phyloP scores from a whole-genome alignment of 805 yeast genomes.

The Ogataea ganodermae region DNA sequence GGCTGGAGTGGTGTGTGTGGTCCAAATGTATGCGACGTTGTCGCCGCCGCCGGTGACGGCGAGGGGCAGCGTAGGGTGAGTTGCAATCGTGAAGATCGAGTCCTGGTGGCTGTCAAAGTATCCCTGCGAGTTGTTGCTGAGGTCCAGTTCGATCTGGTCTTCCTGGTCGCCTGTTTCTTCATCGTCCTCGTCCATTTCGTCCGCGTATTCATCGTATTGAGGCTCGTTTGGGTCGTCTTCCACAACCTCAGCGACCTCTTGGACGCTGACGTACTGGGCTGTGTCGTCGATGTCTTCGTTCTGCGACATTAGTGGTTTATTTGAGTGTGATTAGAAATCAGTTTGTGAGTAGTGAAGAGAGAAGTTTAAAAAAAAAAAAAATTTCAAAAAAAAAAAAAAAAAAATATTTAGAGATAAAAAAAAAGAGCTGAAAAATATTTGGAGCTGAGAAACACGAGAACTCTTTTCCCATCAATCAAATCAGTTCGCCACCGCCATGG shows the following conservation, averaged over 20 bases:
- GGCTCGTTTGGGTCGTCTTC: conserved; percentile 34
- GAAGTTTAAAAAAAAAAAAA: background rate
- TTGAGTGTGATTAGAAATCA: conserved; percentile 1
- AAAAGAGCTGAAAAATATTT: background rate
- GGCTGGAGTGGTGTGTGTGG: conserved; percentile 85
- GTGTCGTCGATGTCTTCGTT: conserved; percentile 7
- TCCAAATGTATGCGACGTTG: conserved; percentile 86
- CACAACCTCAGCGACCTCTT: conserved; percentile 37
- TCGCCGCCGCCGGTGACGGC: conserved; percentile 97
- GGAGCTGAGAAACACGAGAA: background rate
- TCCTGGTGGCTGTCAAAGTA: conserved; percentile 91
- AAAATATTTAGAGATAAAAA: background rate
- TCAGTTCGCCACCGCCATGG: background rate
- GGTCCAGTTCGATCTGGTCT: conserved; percentile 71
- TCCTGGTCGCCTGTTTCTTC: conserved; percentile 44
- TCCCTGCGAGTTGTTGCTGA: conserved; percentile 85
- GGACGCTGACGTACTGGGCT: conserved; percentile 28
- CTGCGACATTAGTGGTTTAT: background rate
- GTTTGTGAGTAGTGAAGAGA: background rate
- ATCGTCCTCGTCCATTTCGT: conserved; percentile 40
- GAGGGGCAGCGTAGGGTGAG: conserved; percentile 82
- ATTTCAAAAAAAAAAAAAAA: background rate
- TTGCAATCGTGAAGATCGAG: conserved; percentile 77
- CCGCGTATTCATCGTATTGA: conserved; percentile 45
- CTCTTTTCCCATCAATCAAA: too few species aligned